phyloP scores from a whole-genome alignment of 1,284 basidiomycete species.

The Fomes fomentarius region DNA sequence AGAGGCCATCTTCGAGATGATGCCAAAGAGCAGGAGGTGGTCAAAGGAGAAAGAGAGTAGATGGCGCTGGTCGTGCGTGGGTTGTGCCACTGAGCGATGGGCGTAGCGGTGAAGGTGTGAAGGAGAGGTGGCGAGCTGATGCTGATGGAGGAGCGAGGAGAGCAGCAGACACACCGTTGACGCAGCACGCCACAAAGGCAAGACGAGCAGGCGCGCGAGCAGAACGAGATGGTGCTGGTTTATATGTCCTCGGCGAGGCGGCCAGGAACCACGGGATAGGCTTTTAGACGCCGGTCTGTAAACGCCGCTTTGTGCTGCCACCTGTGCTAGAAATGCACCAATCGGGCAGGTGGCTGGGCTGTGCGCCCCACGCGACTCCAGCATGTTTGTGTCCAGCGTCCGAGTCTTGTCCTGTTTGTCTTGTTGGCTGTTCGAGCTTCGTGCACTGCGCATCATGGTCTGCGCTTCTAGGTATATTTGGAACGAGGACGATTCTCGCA shows the following conservation, averaged over 20 bases:
- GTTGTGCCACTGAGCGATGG: constrained; percentile 2
- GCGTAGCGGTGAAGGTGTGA: background rate
- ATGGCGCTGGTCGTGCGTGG: background rate
- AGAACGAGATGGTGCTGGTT: constrained; percentile 7
- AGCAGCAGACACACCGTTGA: background rate
- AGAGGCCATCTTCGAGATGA: constrained; percentile 12
- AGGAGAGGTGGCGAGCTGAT: background rate
- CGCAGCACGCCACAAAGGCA: constrained; percentile 1
- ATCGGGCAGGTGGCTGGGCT: constrained; percentile 1
- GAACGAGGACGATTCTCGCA: background rate
- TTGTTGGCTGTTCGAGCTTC: background rate
- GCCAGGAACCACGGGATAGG: constrained; percentile 8
- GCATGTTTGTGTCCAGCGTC: constrained; percentile 4
- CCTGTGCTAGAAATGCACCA: background rate
- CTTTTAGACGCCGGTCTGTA: constrained; percentile 1
- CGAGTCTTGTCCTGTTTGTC: background rate
- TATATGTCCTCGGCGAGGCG: constrained; percentile 4
- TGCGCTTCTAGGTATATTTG: constrained; percentile 6
- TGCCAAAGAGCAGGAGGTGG: background rate
- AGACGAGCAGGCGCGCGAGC: constrained; percentile 3
- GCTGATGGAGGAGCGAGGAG: background rate
- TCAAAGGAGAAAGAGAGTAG: background rate
- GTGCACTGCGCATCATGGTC: background rate
- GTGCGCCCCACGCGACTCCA: constrained; percentile 1
- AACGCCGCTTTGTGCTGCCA: constrained; percentile 13